Evolutionary conservation across 1,284 basidiomycete species (phyloP), one percentile per base, ranked within the genome.

Genomic region (Heterobasidion annosum): DNA sequence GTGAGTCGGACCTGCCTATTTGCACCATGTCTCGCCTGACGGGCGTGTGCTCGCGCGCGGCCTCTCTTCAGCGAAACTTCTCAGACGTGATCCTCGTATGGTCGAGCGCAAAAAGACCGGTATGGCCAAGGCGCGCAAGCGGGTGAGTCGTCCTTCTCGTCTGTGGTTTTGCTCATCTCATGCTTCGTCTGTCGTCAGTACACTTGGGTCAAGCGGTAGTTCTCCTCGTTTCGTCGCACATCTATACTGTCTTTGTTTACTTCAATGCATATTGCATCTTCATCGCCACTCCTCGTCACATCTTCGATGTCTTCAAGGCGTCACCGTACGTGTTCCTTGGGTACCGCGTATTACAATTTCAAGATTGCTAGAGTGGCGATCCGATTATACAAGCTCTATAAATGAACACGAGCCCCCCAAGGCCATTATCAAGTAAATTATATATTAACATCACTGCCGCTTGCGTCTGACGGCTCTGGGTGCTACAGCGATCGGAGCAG

Each of bases 41-140:
- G 13, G 13, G 16, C 42, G 42, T 16, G 42, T 13, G 13, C 16
- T 13, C 42, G 42, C 42, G 25, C 25, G 25, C 25, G 25, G 5
- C 25, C 3, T 4, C 25, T 25, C 25, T 25, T 25, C 68, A 94
- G 95, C 92, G 59, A 89, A 93, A 73, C 74, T 96, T 42, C 72
- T 94, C 57, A 84, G 85, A 69, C 85, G 96, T 65, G 96, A 99
- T 74, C 91, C 93, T 48, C 88, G 96, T 70, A 92, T 95, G 88
- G 94, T 98, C 34, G 96, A 99, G 75, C 82, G 96, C 62, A 99
- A 99, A 75, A 98, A 98, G 79, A 93, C 96, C 8, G 91, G 91
- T 58, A 70, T 84, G 62, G 83, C 87, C 59, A 98, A 98, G 76
- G 92, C 96, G 58, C 85, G 95, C 69, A 95, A 96, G 74, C 79